Base-by-base conservation (phyloP, 108 stramenopile genomes). In the Nitzschia putrida region DNA sequence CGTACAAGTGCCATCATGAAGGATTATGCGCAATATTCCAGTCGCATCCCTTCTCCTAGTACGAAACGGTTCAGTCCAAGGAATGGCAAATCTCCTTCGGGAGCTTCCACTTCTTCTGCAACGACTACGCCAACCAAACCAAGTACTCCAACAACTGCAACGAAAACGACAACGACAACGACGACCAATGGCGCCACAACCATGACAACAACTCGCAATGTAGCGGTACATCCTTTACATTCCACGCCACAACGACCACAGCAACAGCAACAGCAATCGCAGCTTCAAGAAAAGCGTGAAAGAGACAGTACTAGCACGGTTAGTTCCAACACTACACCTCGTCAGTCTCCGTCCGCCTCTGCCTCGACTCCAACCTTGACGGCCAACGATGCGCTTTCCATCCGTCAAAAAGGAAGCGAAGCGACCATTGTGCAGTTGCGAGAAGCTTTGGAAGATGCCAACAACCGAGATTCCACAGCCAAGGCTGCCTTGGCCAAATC, bases 401-500 rank as follows among this genome's bases (percentile, higher is more conserved):
- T 71, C 16, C 58, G 59, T 16, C 68, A 58, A 14, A 29, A 71
- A 18, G 77, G 67, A 13, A 23, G 73, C 14, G 80, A 76, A 44
- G 80, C 61, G 0, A 76, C 74, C 55, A 75, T 81, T 58, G 23
- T 16, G n/a, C 57, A 66, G 12, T 61, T 85, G 41, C 67, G 79
- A 20, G 14, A 71, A 41, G 55, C 75, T 8, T 43, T 85, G 42
- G 73, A 82, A 6, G 85, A 80, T 42, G 64, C 72, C 16, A 29
- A 7, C 14, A 22, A 41, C 7, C 54, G 66, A 43, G 79, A 85
- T 68, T 44, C 54, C 6, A 26, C 71, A 10, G 61, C 72, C 40
- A 82, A 82, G 53, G 54, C 75, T 11, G 78, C 81, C 10, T 52
- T 83, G 16, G 68, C 79, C 53, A 82, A 83, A 57, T 77, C 76